Base-by-base conservation (phyloP, 768 basidiomycete species). In the Trametes villosa region DNA sequence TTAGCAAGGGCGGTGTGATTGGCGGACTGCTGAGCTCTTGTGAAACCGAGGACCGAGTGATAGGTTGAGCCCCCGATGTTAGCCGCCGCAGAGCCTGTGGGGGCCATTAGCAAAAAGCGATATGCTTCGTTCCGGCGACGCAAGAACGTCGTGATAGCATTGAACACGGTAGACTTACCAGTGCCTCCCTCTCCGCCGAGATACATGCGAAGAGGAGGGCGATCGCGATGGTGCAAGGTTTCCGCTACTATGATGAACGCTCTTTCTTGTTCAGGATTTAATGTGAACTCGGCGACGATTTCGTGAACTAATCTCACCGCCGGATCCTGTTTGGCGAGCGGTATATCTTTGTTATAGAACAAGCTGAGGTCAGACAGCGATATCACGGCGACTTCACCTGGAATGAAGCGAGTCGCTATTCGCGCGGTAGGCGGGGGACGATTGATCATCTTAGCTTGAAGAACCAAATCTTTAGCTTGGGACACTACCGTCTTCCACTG, bases 11-110 rank as follows among this genome's bases (percentile, higher is more conserved):
- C 18, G 44, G 15, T 11, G 13, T 8, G 40, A 5, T 41, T 41
- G n/a, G 15, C 7, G 24, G 3, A 7, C 44, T 8, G n/a, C 6
- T 24, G 17, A 4, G 17, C 15, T 6, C 4, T 24, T 45, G 15
- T 20, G 7, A 45, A 17, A 7, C 44, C 8, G 4, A 45, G 24
- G 1, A 56, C 50, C 3, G 61, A 65, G 31, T 70, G 69, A 48
- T 70, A 70, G 0, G 69, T 70, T 6, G 62, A 63, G 4, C 69
- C 69, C 13, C 50, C 60, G 4, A 70, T 58, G 3, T 65, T 27
- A 27, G 58, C 34, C 15, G 44, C 44, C 3, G 44, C 17, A 22
- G 20, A 24, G 3, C 71, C 71, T 2, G 72, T 74, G 5, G 71
- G 70, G 9, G 64, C 68, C 13, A 70, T 8, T 1, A 72, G 51